Evolutionary conservation across 2,329 filamentous ascomycete genomes (phyloP), one percentile per base, ranked within the genome.

Genomic region (Pseudogymnoascus sp.): DNA sequence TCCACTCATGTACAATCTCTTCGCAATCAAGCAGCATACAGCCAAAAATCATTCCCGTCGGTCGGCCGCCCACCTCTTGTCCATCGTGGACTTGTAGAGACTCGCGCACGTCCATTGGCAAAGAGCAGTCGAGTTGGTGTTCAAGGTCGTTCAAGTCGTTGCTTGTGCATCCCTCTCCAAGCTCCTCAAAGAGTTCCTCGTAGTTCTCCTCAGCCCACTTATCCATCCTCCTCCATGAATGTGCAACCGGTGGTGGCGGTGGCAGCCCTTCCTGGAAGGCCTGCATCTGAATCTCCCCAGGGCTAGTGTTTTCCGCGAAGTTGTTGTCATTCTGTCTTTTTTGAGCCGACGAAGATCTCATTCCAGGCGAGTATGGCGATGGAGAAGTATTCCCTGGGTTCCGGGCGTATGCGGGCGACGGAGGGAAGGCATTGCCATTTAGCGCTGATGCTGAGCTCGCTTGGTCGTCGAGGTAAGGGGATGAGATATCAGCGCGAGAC

Each of bases 81-180:
- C 95, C 95, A 72, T 99, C 95, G 75, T 99, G 95, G 62, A 91
- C 76, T 79, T 90, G 87, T 70, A 97, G 79, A 1, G 95, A 97
- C 71, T 99, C 93, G 69, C 95, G 89, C 62, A 99, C 87, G 72
- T 99, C 95, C 76, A 93, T 87, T 14, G 95, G 95, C 44, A 99
- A 83, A 28, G 92, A 93, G 78, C 92, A 96, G 75, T 99, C 93
- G 60, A 99, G 82, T 75, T 96, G 89, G 76, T 97, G 92, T 78
- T 99, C 95, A 62, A 99, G 81, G 76, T 97, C 95, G 75, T 97
- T 97, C 73, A 99, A 81, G 73, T 99, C 95, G 77, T 99, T 99
- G 72, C 86, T 82, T 4, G 95, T 97, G 73, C 89, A 92, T 31
- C 91, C 92, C 75, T 96, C 93, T 74, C 93, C 90, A 36, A 99